phyloP scores from a whole-genome alignment of 148 eudicot species.

The Euryodendron excelsum region DNA sequence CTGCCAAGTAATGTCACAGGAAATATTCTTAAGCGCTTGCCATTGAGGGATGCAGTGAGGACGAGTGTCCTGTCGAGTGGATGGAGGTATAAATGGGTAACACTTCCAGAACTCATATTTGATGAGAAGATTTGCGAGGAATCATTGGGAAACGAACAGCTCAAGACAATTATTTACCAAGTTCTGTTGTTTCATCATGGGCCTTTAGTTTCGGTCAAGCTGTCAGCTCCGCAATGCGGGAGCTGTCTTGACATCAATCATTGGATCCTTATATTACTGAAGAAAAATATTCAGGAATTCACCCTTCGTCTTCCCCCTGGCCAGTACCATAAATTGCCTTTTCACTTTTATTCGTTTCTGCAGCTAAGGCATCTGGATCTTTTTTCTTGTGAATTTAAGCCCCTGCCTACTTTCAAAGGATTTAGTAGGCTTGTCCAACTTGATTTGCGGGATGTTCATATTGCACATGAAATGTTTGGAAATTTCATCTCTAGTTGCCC shows the following conservation, averaged over 20 bases:
- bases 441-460: too few relatives aligned
- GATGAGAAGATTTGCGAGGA: neutral
- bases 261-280: neutral
- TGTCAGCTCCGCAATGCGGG: too few relatives aligned
- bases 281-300: neutral
- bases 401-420: neutral
- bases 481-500: too few relatives aligned
- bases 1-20: neutral
- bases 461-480: too few relatives aligned
- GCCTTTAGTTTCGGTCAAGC: too few relatives aligned
- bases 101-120: conserved; percentile 13
- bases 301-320: too few relatives aligned
- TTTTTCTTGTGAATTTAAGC: neutral
- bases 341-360: neutral
- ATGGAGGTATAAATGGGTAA: conserved; percentile 19
- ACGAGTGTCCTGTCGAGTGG: conserved; percentile 22
- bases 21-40: conserved; percentile 6
- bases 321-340: conserved; percentile 13
- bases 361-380: conserved; percentile 2
- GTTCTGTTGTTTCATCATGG: conserved; percentile 6
- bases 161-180: neutral
- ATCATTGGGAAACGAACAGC: neutral
- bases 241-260: neutral
- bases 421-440: too few relatives aligned
- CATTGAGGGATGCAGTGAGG: conserved; percentile 10